Evolutionary conservation across 2,329 filamentous ascomycete genomes (phyloP).

Genomic region (Pyrenophora tritici-repentis): DNA sequence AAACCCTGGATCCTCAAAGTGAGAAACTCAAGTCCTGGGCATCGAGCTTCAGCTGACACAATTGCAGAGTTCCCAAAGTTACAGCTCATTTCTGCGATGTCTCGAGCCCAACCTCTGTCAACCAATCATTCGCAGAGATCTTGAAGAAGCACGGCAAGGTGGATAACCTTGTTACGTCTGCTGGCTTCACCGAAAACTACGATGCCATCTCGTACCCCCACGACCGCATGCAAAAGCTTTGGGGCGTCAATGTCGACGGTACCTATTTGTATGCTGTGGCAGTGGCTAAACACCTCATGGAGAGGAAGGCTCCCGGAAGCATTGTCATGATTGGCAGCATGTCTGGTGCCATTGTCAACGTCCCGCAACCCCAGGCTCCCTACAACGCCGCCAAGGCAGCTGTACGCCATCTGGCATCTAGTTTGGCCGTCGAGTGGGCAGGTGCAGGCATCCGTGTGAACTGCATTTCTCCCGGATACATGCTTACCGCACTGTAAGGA

Average conservation of each 20-base stretch:
- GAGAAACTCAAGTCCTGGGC: constrained; percentile 17
- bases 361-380: constrained; percentile 89
- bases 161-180: constrained; percentile 92
- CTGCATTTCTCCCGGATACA: constrained; percentile 93
- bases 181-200: constrained; percentile 95
- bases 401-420: constrained; percentile 83
- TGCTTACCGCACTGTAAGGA: constrained; percentile 87
- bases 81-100: constrained; percentile 93
- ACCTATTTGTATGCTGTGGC: constrained; percentile 86
- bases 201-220: constrained; percentile 89
- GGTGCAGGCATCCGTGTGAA: constrained; percentile 87
- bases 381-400: constrained; percentile 95
- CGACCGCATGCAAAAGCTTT: constrained; percentile 89
- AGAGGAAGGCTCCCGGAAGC: constrained; percentile 75
- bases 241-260: constrained; percentile 91
- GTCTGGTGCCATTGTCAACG: constrained; percentile 91
- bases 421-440: constrained; percentile 93
- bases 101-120: constrained; percentile 77
- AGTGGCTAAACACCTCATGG: constrained; percentile 87
- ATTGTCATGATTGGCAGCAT: constrained; percentile 97
- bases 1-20: constrained; percentile 75
- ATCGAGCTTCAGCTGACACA: constrained; percentile 2
- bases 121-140: constrained; percentile 71
- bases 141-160: constrained; percentile 76
- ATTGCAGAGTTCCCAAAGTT: constrained; percentile 71